Evolutionary conservation across 768 basidiomycete genomes (phyloP), one percentile per base, ranked within the genome.

Genomic region (Amanita rubescens): DNA sequence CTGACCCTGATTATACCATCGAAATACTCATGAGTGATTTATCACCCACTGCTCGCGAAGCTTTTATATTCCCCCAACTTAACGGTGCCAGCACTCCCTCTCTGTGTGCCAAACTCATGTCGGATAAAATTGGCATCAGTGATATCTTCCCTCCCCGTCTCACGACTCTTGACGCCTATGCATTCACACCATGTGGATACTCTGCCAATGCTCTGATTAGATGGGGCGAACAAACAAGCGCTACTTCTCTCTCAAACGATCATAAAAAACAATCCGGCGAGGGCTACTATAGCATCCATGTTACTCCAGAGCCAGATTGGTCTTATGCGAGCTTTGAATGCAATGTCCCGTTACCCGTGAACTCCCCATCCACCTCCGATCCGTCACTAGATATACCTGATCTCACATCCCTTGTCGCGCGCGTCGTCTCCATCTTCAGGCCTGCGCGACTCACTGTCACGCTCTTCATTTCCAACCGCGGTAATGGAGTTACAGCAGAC

Each of bases 321-420:
- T 96, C 94, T 43, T 99, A 96, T 68, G 96, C 96, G 58, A 92
- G 89, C 62, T 98, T 99, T 73, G 96, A 99, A 71, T 95, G 92
- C 73, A 99, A 99, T 69, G 82, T 96, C n/a, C 91, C 91, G 3
- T 73, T 86, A 41, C 65, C 68, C 17, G 17, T 27, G 22, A 38
- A n/a, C 20, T 10, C 2, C 24, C 33, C 43, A 25, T 14, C 52
- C 19, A 11, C 67, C 72, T 14, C 70, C 70, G 52, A 63, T 66
- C 51, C 60, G 37, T 56, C 66, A 45, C 59, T 61, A 8, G 51
- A 57, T 52, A 62, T 89, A 38, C 93, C 91, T 24, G 85, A 91
- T 67, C 72, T 98, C 42, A 74, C 80, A 60, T 83, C 84, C 15
- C 82, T 97, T 53, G 79, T 98, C 54, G 83, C 84, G 57, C 87